Evolutionary conservation across 1,139 yeast genomes (phyloP).

Genomic region (Candida glucosophila): DNA sequence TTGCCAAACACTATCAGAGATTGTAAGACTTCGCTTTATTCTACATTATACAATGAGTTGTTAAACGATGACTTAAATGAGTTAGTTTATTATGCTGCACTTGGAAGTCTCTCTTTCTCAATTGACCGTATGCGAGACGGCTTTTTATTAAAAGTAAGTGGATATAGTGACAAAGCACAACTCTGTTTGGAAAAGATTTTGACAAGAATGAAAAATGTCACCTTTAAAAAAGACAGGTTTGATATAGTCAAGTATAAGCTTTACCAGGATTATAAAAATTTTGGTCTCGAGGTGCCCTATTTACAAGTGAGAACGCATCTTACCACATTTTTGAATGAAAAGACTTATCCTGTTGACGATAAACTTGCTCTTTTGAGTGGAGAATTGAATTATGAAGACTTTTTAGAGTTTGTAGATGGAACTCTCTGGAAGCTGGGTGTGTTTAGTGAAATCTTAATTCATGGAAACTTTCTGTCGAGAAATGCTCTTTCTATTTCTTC

Average conservation of each 20-base stretch:
- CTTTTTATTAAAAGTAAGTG: slow-evolving; percentile 55
- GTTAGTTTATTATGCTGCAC: slow-evolving; percentile 71
- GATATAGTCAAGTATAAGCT: slow-evolving; percentile 57
- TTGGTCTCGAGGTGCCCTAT: slow-evolving; percentile 68
- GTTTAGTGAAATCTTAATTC: slow-evolving; percentile 63
- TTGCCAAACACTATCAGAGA: slow-evolving; percentile 55
- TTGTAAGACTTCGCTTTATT: slow-evolving; percentile 46
- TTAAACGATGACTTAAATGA: slow-evolving; percentile 72
- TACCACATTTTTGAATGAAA: slow-evolving; percentile 59
- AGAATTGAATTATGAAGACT: slow-evolving; percentile 38
- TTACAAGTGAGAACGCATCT: slow-evolving; percentile 61
- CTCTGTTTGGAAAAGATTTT: slow-evolving; percentile 55
- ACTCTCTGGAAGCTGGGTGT: slow-evolving; percentile 39
- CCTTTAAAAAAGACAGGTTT: slow-evolving; percentile 52
- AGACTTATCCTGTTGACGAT: slow-evolving; percentile 59
- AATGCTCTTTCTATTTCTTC: slow-evolving; percentile 35
- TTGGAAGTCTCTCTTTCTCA: slow-evolving; percentile 65
- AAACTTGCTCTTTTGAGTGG: slow-evolving; percentile 43
- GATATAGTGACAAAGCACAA: slow-evolving; percentile 76
- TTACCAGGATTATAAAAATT: slow-evolving; percentile 56
- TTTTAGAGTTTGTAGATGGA: slow-evolving; percentile 33
- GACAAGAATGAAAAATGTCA: slow-evolving; percentile 41
- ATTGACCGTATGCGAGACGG: slow-evolving; percentile 65
- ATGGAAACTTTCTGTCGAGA: slow-evolving; percentile 62
- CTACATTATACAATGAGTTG: slow-evolving; percentile 58